phyloP scores from a whole-genome alignment of 2,329 filamentous ascomycete species.

The Helicocarpus griseus region DNA sequence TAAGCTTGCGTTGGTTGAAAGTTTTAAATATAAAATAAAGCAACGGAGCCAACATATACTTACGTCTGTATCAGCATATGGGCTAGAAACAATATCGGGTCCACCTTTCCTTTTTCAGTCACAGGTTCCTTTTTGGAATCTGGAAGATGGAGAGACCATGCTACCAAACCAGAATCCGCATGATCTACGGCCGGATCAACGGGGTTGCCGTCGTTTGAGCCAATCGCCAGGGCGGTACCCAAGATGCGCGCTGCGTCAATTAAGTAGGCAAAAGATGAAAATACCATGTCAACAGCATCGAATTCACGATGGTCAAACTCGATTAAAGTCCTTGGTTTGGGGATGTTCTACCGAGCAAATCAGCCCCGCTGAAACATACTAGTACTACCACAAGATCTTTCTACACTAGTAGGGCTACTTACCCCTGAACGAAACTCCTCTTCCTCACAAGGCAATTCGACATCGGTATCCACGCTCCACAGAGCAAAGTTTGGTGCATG shows the following conservation, averaged over 20 bases:
- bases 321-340: conserved; percentile 20
- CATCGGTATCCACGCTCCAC: conserved; percentile 15
- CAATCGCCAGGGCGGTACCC: conserved; percentile 16
- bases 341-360: conserved; percentile 16
- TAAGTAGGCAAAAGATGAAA: conserved; percentile 27
- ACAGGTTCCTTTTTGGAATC: conserved; percentile 24
- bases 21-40: not conserved
- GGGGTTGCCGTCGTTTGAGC: conserved; percentile 11
- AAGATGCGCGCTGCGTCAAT: conserved; percentile 21
- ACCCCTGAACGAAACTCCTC: conserved; percentile 20
- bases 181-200: conserved; percentile 18
- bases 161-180: conserved; percentile 27
- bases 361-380: too few relatives aligned
- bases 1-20: not conserved
- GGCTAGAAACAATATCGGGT: conserved; percentile 69
- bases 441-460: conserved; percentile 27
- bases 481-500: conserved; percentile 15
- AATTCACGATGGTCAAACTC: conserved; percentile 28
- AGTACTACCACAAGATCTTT: too few relatives aligned
- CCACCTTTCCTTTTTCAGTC: conserved; percentile 45
- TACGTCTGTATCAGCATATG: conserved; percentile 56
- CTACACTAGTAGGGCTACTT: too few relatives aligned
- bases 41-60: conserved; percentile 5
- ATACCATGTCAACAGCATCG: conserved; percentile 13
- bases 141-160: conserved; percentile 31